Evolutionary conservation across 257 asterid genomes (phyloP), one percentile per base, ranked within the genome.

Genomic region (Pogostemon cablin): DNA sequence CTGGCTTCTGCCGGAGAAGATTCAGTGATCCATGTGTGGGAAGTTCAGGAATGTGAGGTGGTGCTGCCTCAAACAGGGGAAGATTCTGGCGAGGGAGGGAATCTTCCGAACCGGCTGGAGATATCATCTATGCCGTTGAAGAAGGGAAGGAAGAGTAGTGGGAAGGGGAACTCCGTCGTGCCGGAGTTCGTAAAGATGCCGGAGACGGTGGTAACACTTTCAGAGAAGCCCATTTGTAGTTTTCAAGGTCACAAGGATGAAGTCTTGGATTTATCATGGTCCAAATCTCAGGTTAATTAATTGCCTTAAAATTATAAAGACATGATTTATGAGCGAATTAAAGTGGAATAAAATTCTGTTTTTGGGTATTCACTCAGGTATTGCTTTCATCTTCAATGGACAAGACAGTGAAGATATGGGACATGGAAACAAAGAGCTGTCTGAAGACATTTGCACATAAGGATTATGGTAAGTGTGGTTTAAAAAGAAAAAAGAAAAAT

Each of bases 1-100:
- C 90, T 95, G 15, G 98, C 98, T 0, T 89, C 86, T 80, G 99
- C 95, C 7, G 99, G 99, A 8, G 99, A 91, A 80, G 99, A 95
- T 81, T 81, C 93, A 57, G 78, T 89, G 62, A 80, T 95, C 75
- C 96, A 91, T 79, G 96, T 95, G 8, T 95, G 98, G 98, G 66
- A 72, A 54, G 71, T 72, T 41, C 46, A 17, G 2, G 71, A 72
- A 44, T 43, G 65, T n/a, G 77, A 63, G 17, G 41, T 7, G 5
- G 10, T 7, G 37, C 46, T 6, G 0, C 38, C 74, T 0, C 7
- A 43, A 40, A 11, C 74, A 2, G 5, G 34, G 3, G 73, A 68
- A 2, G 68, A 62, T 2, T 39, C 62, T 0, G 43, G 8, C 1
- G 11, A 38, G 8, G 61, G 12, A 0, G 63, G 3, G n/a, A 2